A percentile compares a stretch with the other conserved stretches of the same genome.
Evolutionary conservation across 2,329 filamentous ascomycete genomes (phyloP).

Genomic region (Thelonectria olida): DNA sequence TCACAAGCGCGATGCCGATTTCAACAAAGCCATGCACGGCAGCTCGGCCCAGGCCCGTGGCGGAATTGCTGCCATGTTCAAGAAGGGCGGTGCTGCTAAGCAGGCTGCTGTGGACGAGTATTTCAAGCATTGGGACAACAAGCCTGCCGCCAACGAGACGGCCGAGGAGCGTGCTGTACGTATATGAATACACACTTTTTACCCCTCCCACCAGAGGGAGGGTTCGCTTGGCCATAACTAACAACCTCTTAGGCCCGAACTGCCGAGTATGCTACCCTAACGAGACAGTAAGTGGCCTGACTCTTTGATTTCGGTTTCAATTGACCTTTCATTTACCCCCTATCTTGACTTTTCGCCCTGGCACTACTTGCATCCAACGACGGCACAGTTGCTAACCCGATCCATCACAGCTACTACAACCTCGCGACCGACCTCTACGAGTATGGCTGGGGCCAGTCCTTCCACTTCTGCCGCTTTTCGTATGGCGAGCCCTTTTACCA

Average conservation of each 20-base stretch:
- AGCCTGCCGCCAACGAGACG: constrained; percentile 81
- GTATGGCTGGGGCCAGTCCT: constrained; percentile 94
- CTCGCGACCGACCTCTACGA: constrained; percentile 96
- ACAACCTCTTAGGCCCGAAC: constrained; percentile 69
- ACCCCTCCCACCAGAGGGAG: constrained; percentile 1
- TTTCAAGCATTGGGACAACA: constrained; percentile 97
- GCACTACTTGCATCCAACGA: background rate
- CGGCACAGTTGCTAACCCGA: constrained; percentile 29
- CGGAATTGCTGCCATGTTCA: constrained; percentile 84
- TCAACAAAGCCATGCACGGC: constrained; percentile 89
- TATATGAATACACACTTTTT: constrained; percentile 28
- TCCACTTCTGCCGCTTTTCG: constrained; percentile 97
- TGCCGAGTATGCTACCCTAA: constrained; percentile 91
- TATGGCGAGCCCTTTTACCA: constrained; percentile 87
- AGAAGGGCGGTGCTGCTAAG: constrained; percentile 80
- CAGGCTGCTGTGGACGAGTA: constrained; percentile 88
- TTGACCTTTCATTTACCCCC: background rate
- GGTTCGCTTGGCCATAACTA: constrained; percentile 26
- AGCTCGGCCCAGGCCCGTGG: constrained; percentile 73
- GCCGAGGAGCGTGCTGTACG: constrained; percentile 80
- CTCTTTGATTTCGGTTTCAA: background rate
- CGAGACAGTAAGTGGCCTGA: constrained; percentile 76
- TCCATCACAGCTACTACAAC: constrained; percentile 82
- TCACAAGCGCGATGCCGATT: constrained; percentile 85
- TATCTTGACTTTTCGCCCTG: background rate